phyloP scores from a whole-genome alignment of 306 rosid species.

The Albizia julibrissin region DNA sequence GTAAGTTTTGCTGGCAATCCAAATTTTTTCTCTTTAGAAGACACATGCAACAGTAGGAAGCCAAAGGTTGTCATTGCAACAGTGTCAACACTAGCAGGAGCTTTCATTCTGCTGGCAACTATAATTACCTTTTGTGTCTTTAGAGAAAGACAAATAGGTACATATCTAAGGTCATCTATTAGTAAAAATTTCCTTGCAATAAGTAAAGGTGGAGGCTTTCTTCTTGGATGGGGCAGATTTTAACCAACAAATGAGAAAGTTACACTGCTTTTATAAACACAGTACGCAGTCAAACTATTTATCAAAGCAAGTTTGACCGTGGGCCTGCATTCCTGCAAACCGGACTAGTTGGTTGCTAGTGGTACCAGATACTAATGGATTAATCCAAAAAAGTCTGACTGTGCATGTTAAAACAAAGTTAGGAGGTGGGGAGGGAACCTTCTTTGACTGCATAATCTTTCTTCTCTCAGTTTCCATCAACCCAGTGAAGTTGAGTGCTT shows the following conservation, averaged over 20 bases:
- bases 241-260: background rate
- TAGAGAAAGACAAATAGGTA: constrained; percentile 33
- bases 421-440: background rate
- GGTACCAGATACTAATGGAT: too few species aligned
- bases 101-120: constrained; percentile 32
- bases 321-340: too few species aligned
- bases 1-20: constrained; percentile 47
- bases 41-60: constrained; percentile 41
- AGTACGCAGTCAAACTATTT: background rate
- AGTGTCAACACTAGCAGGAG: constrained; percentile 50
- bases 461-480: background rate
- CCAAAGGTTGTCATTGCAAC: constrained; percentile 41
- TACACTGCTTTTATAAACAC: background rate
- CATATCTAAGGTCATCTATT: background rate
- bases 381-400: too few species aligned
- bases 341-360: too few species aligned
- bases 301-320: too few species aligned
- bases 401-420: background rate
- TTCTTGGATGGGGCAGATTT: too few species aligned
- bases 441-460: background rate
- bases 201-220: background rate
- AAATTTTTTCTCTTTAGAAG: constrained; percentile 37
- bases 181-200: background rate
- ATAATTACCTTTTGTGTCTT: constrained; percentile 21
- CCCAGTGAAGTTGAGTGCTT: background rate